These are phyloP conservation scores for Vanrija sp. DNA, from an alignment of 1,284 basidiomycete genomes.

Conservation along the genomic window DNA sequence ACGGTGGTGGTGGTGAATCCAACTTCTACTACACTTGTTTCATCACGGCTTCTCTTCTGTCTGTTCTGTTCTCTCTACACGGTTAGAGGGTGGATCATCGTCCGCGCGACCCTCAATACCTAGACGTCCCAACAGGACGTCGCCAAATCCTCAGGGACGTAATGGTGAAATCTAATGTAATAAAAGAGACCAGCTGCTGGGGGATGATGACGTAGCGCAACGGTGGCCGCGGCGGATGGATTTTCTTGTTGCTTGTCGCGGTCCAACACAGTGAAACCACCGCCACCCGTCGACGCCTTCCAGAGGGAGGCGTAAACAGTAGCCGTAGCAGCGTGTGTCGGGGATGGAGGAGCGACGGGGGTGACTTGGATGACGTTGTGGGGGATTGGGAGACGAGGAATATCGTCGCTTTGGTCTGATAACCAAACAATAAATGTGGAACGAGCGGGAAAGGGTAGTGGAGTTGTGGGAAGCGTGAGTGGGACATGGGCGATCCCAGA, in stretches of 20 bases:
- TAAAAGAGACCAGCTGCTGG: conserved; percentile 17
- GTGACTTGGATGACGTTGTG: background rate
- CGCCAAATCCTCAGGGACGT: conserved; percentile 4
- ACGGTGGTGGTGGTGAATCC: too few relatives aligned
- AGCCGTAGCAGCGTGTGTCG: too few relatives aligned
- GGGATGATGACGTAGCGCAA: conserved; percentile 10
- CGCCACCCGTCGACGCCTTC: too few relatives aligned
- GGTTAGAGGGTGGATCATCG: conserved; percentile 14
- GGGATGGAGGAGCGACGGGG: background rate
- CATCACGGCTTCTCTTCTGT: conserved; percentile 9
- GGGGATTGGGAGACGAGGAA: background rate
- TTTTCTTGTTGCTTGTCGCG: background rate
- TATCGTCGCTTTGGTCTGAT: background rate
- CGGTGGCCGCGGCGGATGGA: background rate
- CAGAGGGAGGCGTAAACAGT: too few relatives aligned
- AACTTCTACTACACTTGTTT: conserved; percentile 11
- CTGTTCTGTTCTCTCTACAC: conserved; percentile 17
- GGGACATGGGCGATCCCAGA: background rate
- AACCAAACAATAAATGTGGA: background rate
- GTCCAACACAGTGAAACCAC: background rate
- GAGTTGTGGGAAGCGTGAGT: background rate
- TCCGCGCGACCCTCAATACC: conserved; percentile 13
- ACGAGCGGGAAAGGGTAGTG: background rate
- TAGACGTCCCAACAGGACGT: conserved; percentile 7
- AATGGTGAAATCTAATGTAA: conserved; percentile 20